Conservation (phyloP, 2,329 filamentous ascomycete genomes). For the Pseudocercospora eumusae region DNA sequence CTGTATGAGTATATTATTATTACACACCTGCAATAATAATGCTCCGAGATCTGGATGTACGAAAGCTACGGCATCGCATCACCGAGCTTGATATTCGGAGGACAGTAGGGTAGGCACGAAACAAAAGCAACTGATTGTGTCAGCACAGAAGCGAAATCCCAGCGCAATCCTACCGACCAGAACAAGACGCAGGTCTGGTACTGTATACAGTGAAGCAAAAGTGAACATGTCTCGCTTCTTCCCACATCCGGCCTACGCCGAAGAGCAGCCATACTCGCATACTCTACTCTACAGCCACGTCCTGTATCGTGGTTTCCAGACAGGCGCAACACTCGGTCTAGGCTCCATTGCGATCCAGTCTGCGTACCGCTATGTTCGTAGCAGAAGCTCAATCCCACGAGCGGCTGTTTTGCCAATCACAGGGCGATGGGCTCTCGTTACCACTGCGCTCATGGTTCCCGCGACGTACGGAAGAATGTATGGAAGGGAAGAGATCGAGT, state of each 20-base stretch:
- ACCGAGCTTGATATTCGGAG: neutral
- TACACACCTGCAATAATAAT: no score
- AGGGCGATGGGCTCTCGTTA: slow-evolving; percentile 48
- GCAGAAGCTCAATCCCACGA: slow-evolving; percentile 27
- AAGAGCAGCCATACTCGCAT: slow-evolving; percentile 60
- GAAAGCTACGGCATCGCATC: neutral
- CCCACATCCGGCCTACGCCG: slow-evolving; percentile 60
- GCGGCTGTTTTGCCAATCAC: slow-evolving; percentile 38
- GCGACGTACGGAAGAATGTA: slow-evolving; percentile 56
- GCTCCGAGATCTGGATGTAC: neutral
- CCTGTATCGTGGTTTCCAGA: slow-evolving; percentile 57
- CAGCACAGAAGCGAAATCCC: neutral
- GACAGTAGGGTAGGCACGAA: neutral
- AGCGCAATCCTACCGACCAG: neutral
- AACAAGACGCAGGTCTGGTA: neutral
- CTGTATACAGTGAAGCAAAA: neutral
- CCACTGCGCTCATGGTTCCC: slow-evolving; percentile 48
- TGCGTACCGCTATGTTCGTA: slow-evolving; percentile 28
- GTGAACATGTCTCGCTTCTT: slow-evolving; percentile 57
- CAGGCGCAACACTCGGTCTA: slow-evolving; percentile 53
- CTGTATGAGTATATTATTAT: no score
- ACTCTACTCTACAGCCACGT: slow-evolving; percentile 63
- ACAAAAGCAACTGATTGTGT: neutral
- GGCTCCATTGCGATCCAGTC: slow-evolving; percentile 40
- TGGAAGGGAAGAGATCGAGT: slow-evolving; percentile 61